These are phyloP conservation scores for Cephaloascus fragrans DNA, from an alignment of 805 yeast genomes.

Conservation along the genomic window DNA sequence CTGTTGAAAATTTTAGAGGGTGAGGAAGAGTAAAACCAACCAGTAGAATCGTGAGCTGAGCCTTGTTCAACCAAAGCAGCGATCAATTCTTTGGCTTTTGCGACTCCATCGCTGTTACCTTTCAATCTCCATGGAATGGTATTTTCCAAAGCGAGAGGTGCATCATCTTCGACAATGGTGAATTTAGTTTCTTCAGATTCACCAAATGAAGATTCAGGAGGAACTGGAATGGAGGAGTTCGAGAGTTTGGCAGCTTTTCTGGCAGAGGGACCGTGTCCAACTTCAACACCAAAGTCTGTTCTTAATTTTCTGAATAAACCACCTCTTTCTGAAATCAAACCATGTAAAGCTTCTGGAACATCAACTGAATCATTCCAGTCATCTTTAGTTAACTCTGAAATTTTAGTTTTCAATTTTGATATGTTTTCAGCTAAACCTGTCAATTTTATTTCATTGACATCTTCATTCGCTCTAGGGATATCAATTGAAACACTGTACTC, in stretches of 20 bases:
- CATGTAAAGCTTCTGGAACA: slow-evolving; percentile 50
- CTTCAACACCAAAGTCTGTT: slow-evolving; percentile 42
- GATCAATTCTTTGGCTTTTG: slow-evolving; percentile 42
- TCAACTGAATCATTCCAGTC: slow-evolving; percentile 42
- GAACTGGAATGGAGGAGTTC: slow-evolving; percentile 28
- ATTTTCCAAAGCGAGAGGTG: slow-evolving; percentile 10
- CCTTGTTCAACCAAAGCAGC: slow-evolving; percentile 39
- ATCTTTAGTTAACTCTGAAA: slow-evolving; percentile 52
- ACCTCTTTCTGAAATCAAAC: slow-evolving; percentile 60
- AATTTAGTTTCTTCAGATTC: slow-evolving; percentile 34
- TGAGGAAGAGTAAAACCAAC: slow-evolving; percentile 53
- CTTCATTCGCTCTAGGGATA: slow-evolving; percentile 54
- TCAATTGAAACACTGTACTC: slow-evolving; percentile 55
- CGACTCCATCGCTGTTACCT: slow-evolving; percentile 40
- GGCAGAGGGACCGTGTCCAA: slow-evolving; percentile 44
- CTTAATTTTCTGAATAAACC: slow-evolving; percentile 46
- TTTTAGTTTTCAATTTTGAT: slow-evolving; percentile 51
- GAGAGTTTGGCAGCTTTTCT: slow-evolving; percentile 43
- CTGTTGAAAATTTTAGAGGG: slow-evolving; percentile 41
- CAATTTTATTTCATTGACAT: slow-evolving; percentile 42
- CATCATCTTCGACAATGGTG: slow-evolving; percentile 28
- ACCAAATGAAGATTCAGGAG: slow-evolving; percentile 38
- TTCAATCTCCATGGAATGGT: slow-evolving; percentile 60
- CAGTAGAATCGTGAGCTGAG: slow-evolving; percentile 35
- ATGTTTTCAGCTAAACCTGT: slow-evolving; percentile 61